phyloP scores from a whole-genome alignment of 345 rosid genomes.

The Mallotus nudiflorus region DNA sequence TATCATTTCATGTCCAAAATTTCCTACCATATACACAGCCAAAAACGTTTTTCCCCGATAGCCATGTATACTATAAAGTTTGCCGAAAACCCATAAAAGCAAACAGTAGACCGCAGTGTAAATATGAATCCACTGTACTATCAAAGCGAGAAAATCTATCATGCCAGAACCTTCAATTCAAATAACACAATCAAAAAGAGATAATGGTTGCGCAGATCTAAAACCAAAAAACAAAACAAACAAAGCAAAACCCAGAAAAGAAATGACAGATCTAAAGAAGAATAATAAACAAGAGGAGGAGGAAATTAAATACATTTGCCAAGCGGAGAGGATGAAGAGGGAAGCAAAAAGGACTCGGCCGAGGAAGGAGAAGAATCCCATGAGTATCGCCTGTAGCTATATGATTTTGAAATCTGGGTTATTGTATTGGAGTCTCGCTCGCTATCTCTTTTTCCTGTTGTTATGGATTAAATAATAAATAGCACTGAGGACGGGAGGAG shows the following conservation, averaged over 20 bases:
- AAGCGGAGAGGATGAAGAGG: conserved; percentile 84
- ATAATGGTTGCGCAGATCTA: neutral
- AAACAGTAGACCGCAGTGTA: too few species aligned
- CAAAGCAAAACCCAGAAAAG: neutral
- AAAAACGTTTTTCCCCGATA: too few species aligned
- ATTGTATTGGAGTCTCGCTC: neutral
- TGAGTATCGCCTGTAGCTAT: conserved; percentile 17
- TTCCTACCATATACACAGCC: too few species aligned
- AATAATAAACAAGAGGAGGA: neutral
- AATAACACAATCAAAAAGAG: neutral
- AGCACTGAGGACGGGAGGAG: too few species aligned
- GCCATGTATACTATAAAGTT: too few species aligned
- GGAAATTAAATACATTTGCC: conserved; percentile 63
- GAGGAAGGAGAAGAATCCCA: conserved; percentile 91
- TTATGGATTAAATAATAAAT: neutral
- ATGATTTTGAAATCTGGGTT: conserved; percentile 1
- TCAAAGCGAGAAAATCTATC: too few species aligned
- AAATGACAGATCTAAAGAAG: neutral
- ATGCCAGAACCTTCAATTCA: too few species aligned
- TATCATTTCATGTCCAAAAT: too few species aligned
- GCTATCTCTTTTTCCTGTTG: neutral
- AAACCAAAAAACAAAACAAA: neutral
- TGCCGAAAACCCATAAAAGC: too few species aligned
- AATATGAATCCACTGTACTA: neutral
- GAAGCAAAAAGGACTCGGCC: conserved; percentile 93